phyloP scores from a whole-genome alignment of 2,329 filamentous ascomycete species.

The Intubia oerlemansii region DNA sequence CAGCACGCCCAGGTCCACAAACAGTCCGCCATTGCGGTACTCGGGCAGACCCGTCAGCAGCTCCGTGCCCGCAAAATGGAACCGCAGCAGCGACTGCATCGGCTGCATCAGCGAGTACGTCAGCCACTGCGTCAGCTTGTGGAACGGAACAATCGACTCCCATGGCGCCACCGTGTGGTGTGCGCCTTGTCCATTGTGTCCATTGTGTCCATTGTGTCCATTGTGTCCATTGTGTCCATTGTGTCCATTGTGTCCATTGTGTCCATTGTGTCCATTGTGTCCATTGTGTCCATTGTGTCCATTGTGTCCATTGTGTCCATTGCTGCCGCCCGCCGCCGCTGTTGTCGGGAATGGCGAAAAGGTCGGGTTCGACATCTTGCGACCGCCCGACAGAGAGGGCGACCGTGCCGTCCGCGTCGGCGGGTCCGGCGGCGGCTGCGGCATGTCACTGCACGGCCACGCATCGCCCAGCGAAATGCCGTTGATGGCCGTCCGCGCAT shows the following conservation, averaged over 20 bases:
- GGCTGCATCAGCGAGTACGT: constrained; percentile 68
- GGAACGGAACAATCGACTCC: constrained; percentile 49
- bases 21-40: constrained; percentile 77
- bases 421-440: constrained; percentile 18
- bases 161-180: constrained; percentile 46
- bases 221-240: too few species aligned
- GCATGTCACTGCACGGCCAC: constrained; percentile 77
- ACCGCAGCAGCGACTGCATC: constrained; percentile 28
- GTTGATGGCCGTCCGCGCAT: constrained; percentile 68
- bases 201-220: too few species aligned
- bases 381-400: not conserved
- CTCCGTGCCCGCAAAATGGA: constrained; percentile 38
- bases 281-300: too few species aligned
- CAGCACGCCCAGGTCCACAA: constrained; percentile 68
- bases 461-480: constrained; percentile 78
- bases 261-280: too few species aligned
- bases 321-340: too few species aligned
- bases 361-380: constrained; percentile 24
- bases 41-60: constrained; percentile 76
- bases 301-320: too few species aligned
- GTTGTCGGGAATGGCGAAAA: constrained; percentile 20
- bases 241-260: too few species aligned
- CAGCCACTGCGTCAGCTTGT: constrained; percentile 81
- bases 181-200: too few species aligned
- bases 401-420: not conserved